Evolutionary conservation across 768 basidiomycete genomes (phyloP), one percentile per base, ranked within the genome.

Genomic region (Russula emetica): DNA sequence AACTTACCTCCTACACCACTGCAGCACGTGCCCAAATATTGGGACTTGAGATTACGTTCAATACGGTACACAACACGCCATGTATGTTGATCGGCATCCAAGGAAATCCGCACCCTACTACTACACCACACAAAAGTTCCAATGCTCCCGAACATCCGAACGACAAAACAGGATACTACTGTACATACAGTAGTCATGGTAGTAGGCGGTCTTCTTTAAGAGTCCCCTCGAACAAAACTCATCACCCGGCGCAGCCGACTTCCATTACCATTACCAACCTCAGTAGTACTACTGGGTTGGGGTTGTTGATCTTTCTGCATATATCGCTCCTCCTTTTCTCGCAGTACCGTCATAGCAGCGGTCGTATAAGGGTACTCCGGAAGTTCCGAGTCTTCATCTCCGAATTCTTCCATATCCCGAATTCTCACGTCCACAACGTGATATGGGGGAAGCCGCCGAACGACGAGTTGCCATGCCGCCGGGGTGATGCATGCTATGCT

Each of bases 391-490:
- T 64, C 63, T 3, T 60, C 59, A 24, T n/a, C 28, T 1, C 61
- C 64, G 20, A 42, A 47, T 38, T 30, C 55, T 7, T 60, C 63
- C 38, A 38, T 20, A 28, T 64, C 64, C 26, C 64, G 59, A 26
- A 65, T 65, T 51, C 59, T 42, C 47, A 65, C 60, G 42, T 65
- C 64, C 20, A 65, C 64, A 16, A 65, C 64, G 55, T 65, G 64
- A 28, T 65, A 65, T 14, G 58, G 64, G 14, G 64, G 64, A 0
- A 65, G 55, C n/a, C 64, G 54, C 26, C 64, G 64, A 20, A 65
- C 64, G 9, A 65, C 64, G 13, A 65, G 64, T 65, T 65, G 59
- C 64, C 64, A 65, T 55, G 64, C 64, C 42, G 64, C 64, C 16
- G 64, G 64, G 6, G 64, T 65, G 55, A 65, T 65, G 47, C 64